Conservation (phyloP, 1,284 basidiomycete genomes). For the Anthracocystis walkeri region DNA sequence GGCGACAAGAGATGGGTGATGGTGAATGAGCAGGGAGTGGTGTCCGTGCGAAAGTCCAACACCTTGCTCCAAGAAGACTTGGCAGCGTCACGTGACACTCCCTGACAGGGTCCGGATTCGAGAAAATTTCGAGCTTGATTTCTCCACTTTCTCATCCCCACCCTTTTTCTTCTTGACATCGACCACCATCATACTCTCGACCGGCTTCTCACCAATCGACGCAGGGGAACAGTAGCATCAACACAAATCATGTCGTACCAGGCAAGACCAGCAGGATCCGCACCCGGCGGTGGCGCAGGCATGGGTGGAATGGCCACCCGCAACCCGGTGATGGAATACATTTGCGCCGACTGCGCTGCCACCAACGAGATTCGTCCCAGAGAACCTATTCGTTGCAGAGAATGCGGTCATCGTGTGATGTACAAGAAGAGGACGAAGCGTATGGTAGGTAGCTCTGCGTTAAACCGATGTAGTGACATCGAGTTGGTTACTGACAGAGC, state of each 20-base stretch:
- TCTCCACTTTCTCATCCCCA: slow-evolving; percentile 26
- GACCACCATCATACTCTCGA: not conserved
- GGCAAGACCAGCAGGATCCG: slow-evolving; percentile 49
- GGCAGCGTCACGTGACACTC: slow-evolving; percentile 27
- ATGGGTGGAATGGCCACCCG: slow-evolving; percentile 42
- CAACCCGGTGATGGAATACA: slow-evolving; percentile 75
- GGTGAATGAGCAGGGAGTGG: not conserved
- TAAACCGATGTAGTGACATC: too few species aligned
- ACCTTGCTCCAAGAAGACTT: slow-evolving; percentile 9
- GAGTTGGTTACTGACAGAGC: not conserved
- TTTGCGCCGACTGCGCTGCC: slow-evolving; percentile 94
- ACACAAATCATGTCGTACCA: slow-evolving; percentile 39
- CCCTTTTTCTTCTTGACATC: slow-evolving; percentile 7
- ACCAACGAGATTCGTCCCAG: slow-evolving; percentile 92
- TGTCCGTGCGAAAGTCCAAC: too few species aligned
- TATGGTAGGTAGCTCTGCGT: slow-evolving; percentile 76
- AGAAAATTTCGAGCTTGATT: slow-evolving; percentile 28
- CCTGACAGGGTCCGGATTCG: slow-evolving; percentile 12
- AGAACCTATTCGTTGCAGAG: slow-evolving; percentile 94
- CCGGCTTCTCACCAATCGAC: not conserved
- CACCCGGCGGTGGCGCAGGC: slow-evolving; percentile 34
- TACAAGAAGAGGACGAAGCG: slow-evolving; percentile 96
- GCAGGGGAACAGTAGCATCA: not conserved
- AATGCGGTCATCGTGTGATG: slow-evolving; percentile 98
- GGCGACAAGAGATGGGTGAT: too few species aligned